Conservation (phyloP, 192 early-diverging fungal species). For the Anaeromyces robustus region DNA sequence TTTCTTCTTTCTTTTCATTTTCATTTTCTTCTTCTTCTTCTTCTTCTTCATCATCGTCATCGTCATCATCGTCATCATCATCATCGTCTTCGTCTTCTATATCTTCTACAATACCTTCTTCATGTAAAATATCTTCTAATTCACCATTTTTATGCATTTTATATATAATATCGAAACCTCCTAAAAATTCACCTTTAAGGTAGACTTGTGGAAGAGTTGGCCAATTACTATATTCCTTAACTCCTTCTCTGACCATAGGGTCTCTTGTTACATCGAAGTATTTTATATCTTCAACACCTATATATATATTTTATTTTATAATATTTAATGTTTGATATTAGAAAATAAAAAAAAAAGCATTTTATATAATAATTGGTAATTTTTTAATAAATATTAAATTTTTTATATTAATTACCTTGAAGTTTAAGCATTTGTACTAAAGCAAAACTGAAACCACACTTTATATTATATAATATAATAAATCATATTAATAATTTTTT, state of each 20-base stretch:
- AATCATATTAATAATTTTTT: not conserved
- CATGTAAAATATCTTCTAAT: conserved; percentile 58
- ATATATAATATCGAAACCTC: conserved; percentile 84
- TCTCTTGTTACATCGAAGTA: conserved; percentile 77
- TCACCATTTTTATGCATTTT: conserved; percentile 81
- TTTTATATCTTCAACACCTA: conserved; percentile 62
- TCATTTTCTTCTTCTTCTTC: not conserved
- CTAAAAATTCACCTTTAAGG: conserved; percentile 88
- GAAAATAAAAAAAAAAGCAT: not conserved
- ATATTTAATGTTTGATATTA: not conserved
- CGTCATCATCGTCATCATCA: not conserved
- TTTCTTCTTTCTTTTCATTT: no score
- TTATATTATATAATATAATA: not conserved
- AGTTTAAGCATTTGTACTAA: conserved; percentile 76
- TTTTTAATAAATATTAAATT: no score
- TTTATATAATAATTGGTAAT: no score
- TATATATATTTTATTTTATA: conserved; percentile 5
- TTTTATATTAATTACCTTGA: conserved; percentile 28
- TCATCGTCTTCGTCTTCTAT: not conserved
- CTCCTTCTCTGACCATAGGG: conserved; percentile 75
- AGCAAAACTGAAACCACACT: conserved; percentile 90
- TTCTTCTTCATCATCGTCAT: not conserved
- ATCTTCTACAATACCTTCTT: conserved; percentile 43
- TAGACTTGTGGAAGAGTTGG: conserved; percentile 94
- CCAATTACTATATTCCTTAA: conserved; percentile 89